Base-by-base conservation (phyloP, 139 green algal species). In the Dunaliella sp. region DNA sequence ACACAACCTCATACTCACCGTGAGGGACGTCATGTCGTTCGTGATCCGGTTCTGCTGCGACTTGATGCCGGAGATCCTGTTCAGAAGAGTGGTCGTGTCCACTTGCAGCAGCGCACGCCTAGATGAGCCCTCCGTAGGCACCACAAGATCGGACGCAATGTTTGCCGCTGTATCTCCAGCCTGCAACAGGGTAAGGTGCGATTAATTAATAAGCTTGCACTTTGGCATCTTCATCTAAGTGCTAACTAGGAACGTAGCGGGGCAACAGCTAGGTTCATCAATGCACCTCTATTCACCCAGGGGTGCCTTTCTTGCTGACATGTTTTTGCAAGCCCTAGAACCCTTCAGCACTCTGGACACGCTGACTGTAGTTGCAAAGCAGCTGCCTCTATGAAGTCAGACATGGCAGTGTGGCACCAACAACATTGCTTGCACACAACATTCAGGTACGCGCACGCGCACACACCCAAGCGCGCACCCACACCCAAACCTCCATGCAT, bases 31-130 rank as follows among this genome's bases (percentile, higher is more conserved):
- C 85, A 91, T 87, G 83, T 93, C 87, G 12, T 57, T 76, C n/a
- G 87, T 84, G 2, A 95, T 88, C 26, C 32, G 72, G 21, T 85
- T 75, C 36, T 89, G 89, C 84, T 83, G 83, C 12, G 36, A 85
- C 36, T 87, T 87, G 36, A 90, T 78, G 73, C 12, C 26, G 22
- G 73, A 36, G 26, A 78, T 32, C 73, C n/a, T 2, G 2, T 36
- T 3, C 30, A 32, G 12, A 7, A 78, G 26, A 12, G 22, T 7
- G 22, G 28, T 78, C 73, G 30, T 32, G n/a, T 78, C 30, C 12
- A 33, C 73, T 28, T 33, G 30, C 26, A 33, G 30, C 28, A 32
- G 12, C n/a, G 73, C 7, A 21, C 26, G 73, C 73, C 73, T 36
- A 28, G 2, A 16, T 3, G 7, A 16, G 73, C 28, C n/a, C 16